phyloP scores from a whole-genome alignment of 2,329 filamentous ascomycete genomes.

The Aulographum hederae region DNA sequence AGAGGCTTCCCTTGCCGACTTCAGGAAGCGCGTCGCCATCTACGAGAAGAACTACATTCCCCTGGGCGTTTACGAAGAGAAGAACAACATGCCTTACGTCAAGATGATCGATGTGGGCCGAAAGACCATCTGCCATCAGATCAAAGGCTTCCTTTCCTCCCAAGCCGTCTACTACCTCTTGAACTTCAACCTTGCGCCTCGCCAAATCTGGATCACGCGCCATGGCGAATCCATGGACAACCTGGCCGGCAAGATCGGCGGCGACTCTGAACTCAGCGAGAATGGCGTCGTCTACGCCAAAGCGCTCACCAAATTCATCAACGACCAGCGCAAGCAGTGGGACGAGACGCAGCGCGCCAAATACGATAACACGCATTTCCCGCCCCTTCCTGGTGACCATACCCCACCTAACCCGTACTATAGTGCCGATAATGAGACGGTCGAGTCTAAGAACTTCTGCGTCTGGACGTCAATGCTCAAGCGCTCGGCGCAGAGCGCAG shows the following conservation, averaged over 20 bases:
- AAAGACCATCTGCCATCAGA: slow-evolving; percentile 79
- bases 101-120: slow-evolving; percentile 96
- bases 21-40: slow-evolving; percentile 77
- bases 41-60: slow-evolving; percentile 92
- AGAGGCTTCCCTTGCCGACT: slow-evolving; percentile 65
- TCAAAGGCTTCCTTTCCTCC: slow-evolving; percentile 79
- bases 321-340: slow-evolving; percentile 64
- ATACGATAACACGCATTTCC: slow-evolving; percentile 59
- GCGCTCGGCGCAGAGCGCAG: slow-evolving; percentile 70
- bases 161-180: slow-evolving; percentile 89
- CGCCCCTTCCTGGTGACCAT: slow-evolving; percentile 77
- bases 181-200: slow-evolving; percentile 88
- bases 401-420: slow-evolving; percentile 90
- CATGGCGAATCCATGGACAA: slow-evolving; percentile 90
- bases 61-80: slow-evolving; percentile 78
- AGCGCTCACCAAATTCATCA: slow-evolving; percentile 70
- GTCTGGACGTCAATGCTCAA: slow-evolving; percentile 97
- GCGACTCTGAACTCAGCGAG: slow-evolving; percentile 68
- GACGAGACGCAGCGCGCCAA: slow-evolving; percentile 65
- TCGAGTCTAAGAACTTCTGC: slow-evolving; percentile 78
- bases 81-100: slow-evolving; percentile 82
- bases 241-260: slow-evolving; percentile 70
- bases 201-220: slow-evolving; percentile 95
- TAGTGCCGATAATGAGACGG: slow-evolving; percentile 33
- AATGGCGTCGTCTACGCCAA: slow-evolving; percentile 64